Base-by-base conservation (phyloP, 257 asterid genomes). In the Ophiorrhiza pumila region DNA sequence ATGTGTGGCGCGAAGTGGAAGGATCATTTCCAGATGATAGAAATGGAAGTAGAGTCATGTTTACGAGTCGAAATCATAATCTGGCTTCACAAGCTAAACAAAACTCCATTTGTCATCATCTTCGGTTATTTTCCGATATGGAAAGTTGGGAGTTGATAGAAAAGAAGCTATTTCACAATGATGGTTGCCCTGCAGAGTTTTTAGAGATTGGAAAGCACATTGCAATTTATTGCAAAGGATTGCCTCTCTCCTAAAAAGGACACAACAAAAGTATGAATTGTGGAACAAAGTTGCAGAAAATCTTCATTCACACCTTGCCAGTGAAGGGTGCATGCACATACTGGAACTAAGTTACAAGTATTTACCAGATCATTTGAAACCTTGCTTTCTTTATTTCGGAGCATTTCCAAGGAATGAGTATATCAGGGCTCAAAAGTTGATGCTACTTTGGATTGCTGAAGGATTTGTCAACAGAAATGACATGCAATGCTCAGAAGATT, bases 311-410 rank as follows among this genome's bases (percentile, higher is more conserved):
- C 42, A 57, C 46, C 32, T 22, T 59, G 23, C 57, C 66, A 27
- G 43, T 49, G 42, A 60, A 45, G 22, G 61, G 39, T 32, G 68
- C 75, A 43, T 3, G 61, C n/a, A n/a, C n/a, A n/a, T n/a, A n/a
- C n/a, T n/a, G n/a, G n/a, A n/a, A n/a, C n/a, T n/a, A n/a, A n/a
- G 85, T 50, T 81, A 78, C 42, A 65, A 56, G 4, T 31, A 77
- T 71, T 62, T 83, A 60, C 80, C 79, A 17, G 68, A 65, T 17
- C 39, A 14, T 35, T 7, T n/a, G n/a, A n/a, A n/a, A n/a, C n/a
- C n/a, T n/a, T n/a, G n/a, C n/a, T n/a, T n/a, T n/a, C n/a, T n/a
- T n/a, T n/a, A n/a, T n/a, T n/a, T n/a, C n/a, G n/a, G n/a, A n/a
- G n/a, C n/a, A n/a, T n/a, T n/a, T n/a, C n/a, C n/a, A n/a, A n/a